Evolutionary conservation across 768 basidiomycete genomes (phyloP), one percentile per base, ranked within the genome.

Genomic region (Pisolithus tinctorius): DNA sequence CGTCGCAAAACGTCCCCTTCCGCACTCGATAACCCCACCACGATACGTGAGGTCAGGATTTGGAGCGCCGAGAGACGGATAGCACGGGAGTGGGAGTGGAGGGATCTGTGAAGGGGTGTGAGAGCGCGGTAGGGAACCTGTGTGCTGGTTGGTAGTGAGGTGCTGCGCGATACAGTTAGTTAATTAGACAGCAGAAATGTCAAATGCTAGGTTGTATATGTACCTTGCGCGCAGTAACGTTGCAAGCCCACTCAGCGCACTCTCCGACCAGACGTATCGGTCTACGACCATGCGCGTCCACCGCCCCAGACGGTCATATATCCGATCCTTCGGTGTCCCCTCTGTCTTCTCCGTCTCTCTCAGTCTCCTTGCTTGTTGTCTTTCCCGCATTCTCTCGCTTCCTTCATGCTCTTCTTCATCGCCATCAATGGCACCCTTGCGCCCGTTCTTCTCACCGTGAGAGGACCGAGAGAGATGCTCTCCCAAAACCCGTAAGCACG

Each of bases 51-150:
- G 4, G 73, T 68, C 14, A 90, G 78, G 6, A 93, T 69, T 23
- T 79, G 77, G 6, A 96, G 74, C 0, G 82, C 73, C 17, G 78
- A 73, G 1, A 85, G 70, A 11, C 95, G 83, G 5, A 88, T 70
- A 1, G 70, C 51, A 2, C 80, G 80, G 7, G 86, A 86, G 60
- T 93, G 84, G 0, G 92, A 94, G 3, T 87, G 69, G 1, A 96
- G 81, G 71, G 0, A 66, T 59, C 26, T 76, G 71, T 20, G 95
- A 66, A 23, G 61, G 58, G 1, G 73, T 14, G 34, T 13, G 34
- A 34, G 34, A 34, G 13, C 11, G 5, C 14, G 34, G 13, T 34
- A 34, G 34, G 13, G 34, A 13, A 34, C 34, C 11, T 14, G 34
- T 13, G 34, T 13, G 5, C 34, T 34, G 34, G 11, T 34, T 34